Percentiles rank a stretch among this genome's conserved stretches.
Conservation (phyloP, 2,329 filamentous ascomycete genomes). For the Penicillium rolfsii region DNA sequence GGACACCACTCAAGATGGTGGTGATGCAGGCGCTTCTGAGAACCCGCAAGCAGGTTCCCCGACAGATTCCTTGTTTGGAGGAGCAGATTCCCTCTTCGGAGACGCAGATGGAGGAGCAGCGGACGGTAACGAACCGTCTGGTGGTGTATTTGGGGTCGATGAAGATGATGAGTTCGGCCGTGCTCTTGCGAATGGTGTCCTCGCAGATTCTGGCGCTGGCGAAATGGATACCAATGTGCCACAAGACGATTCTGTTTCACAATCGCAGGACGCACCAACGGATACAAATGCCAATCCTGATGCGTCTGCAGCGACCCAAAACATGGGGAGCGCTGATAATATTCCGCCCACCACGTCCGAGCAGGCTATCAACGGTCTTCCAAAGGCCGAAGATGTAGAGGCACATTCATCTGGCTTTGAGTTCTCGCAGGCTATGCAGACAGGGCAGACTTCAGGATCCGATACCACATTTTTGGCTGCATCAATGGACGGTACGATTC, state of each 20-base stretch:
- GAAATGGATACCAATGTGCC: slow-evolving; percentile 35
- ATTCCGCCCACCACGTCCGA: slow-evolving; percentile 34
- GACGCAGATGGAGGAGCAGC: slow-evolving; percentile 66
- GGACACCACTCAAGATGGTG: slow-evolving; percentile 43
- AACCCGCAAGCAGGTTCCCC: slow-evolving; percentile 67
- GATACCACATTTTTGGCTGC: slow-evolving; percentile 86
- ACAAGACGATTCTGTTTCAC: slow-evolving; percentile 25
- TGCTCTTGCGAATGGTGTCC: slow-evolving; percentile 67
- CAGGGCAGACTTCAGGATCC: slow-evolving; percentile 55
- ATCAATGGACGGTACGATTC: slow-evolving; percentile 53
- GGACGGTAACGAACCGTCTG: slow-evolving; percentile 53
- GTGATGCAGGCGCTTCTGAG: slow-evolving; percentile 46
- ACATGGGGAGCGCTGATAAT: slow-evolving; percentile 23
- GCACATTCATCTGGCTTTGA: slow-evolving; percentile 31
- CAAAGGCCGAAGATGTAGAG: slow-evolving; percentile 48
- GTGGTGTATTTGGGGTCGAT: slow-evolving; percentile 72
- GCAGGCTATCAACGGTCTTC: slow-evolving; percentile 45
- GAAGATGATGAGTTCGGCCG: slow-evolving; percentile 82
- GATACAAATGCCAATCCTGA: slow-evolving; percentile 17
- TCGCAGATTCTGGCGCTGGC: slow-evolving; percentile 53
- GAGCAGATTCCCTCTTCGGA: slow-evolving; percentile 87
- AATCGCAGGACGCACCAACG: slow-evolving; percentile 9
- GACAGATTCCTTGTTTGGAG: slow-evolving; percentile 80
- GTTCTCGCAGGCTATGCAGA: slow-evolving; percentile 29
- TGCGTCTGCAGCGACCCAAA: slow-evolving; percentile 16